Evolutionary conservation across 768 basidiomycete genomes (phyloP).

Genomic region (Pulveroboletus sp.): DNA sequence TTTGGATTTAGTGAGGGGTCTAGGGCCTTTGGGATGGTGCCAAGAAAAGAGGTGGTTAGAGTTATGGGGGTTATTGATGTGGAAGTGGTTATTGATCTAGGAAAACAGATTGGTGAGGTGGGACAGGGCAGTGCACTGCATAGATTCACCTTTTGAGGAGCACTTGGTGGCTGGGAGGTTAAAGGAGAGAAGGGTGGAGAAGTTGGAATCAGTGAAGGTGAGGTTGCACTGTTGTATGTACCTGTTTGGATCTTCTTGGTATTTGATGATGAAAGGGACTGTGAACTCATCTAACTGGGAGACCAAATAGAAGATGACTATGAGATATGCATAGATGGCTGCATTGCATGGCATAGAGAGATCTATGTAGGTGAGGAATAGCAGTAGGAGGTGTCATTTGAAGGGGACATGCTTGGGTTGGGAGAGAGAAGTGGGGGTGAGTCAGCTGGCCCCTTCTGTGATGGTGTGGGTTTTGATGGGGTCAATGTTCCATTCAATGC

Average conservation of each 20-base stretch:
- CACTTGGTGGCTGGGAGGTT: neutral
- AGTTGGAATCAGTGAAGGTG: neutral
- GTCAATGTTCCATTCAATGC: conserved; percentile 14
- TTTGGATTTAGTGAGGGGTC: neutral
- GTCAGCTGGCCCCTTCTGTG: conserved; percentile 7
- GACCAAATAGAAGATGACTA: conserved; percentile 13
- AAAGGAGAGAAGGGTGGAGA: neutral
- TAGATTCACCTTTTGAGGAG: neutral
- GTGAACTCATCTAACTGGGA: conserved; percentile 22
- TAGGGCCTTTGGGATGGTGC: conserved; percentile 17
- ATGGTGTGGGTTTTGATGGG: too few relatives aligned
- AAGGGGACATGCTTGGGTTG: conserved; percentile 1
- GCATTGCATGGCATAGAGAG: neutral
- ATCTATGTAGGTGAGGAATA: conserved; percentile 1
- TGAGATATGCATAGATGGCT: conserved; percentile 18
- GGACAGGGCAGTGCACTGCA: neutral
- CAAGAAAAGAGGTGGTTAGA: neutral
- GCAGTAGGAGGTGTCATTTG: neutral
- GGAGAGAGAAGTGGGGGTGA: conserved; percentile 6
- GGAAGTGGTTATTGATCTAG: neutral
- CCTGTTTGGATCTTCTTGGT: neutral
- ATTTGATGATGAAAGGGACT: neutral
- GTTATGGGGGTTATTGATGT: neutral
- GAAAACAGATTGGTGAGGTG: neutral
- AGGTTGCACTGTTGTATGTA: neutral